Evolutionary conservation across 345 rosid genomes (phyloP), one percentile per base, ranked within the genome.

Genomic region (Salix suchowensis): DNA sequence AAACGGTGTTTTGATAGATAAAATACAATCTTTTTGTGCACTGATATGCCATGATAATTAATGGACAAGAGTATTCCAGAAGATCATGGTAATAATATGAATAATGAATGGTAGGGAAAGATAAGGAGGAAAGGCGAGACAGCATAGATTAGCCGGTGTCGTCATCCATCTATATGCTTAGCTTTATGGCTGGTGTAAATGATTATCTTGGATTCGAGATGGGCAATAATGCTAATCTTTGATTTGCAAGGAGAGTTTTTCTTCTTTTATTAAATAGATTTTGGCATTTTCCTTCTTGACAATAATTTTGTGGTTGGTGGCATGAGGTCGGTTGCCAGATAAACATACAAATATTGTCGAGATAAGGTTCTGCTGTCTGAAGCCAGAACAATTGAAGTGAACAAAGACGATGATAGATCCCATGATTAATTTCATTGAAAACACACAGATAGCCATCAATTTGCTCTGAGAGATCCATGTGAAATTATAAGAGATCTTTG

Each of bases 361-460:
- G 84, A 76, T 81, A 68, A 77, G 75, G 72, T 68, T 73, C 8
- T 60, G 2, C 14, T 7, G 61, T 54, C 12, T 54, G 24, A 2
- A 8, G 26, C 44, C 24, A 54, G 2, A 19, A 54, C 26, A 23
- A 21, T 54, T 7, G 7, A 55, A 24, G 62, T 7, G 62, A n/a
- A 13, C 62, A 9, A n/a, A n/a, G 14, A n/a, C 10, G 28, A 55
- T n/a, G 62, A n/a, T 55, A 9, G n/a, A n/a, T 1, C 1, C 28
- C 14, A n/a, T 8, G 12, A 7, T 10, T 21, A n/a, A 9, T n/a
- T 13, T 3, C 14, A 2, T 55, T 55, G 58, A 50, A 50, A 6
- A 50, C 6, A 50, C 58, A 8, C 1, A n/a, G 26, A 24, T n/a
- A 10, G 10, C 14, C 23, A 55, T 13, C 16, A 11, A 23, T 55